Percentiles rank a stretch among this genome's conserved stretches.
Conservation (phyloP, 495 filamentous ascomycete genomes). For the Lophium mytilinum region DNA sequence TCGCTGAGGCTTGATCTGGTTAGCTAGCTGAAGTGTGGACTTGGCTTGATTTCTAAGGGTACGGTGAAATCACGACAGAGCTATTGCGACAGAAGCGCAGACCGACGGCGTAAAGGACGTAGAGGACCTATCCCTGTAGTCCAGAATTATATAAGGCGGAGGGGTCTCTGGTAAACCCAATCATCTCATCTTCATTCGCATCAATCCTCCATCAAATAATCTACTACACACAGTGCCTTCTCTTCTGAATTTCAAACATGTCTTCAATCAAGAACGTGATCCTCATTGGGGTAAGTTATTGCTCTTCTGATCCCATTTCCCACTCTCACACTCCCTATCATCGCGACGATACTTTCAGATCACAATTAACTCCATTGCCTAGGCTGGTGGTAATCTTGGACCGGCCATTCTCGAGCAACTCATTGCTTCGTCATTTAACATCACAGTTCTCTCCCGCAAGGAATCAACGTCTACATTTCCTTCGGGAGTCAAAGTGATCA, state of each 20-base stretch:
- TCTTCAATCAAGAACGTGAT: constrained; percentile 23
- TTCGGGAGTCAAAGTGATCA: constrained; percentile 37
- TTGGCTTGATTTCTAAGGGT: too few relatives aligned
- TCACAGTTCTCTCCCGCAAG: constrained; percentile 43
- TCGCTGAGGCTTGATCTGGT: too few relatives aligned
- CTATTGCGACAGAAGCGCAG: too few relatives aligned
- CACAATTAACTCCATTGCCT: not conserved
- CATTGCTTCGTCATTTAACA: constrained; percentile 46
- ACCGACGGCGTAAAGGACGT: too few relatives aligned
- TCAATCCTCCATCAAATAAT: too few relatives aligned
- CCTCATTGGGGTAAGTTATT: constrained; percentile 19
- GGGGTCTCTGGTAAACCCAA: too few relatives aligned
- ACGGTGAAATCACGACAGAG: too few relatives aligned
- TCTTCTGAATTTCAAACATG: not conserved
- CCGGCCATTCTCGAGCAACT: constrained; percentile 34
- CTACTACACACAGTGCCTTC: too few relatives aligned
- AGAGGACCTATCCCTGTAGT: too few relatives aligned
- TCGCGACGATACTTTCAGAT: not conserved
- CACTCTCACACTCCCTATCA: not conserved
- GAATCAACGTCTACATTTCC: constrained; percentile 37
- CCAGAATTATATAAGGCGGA: too few relatives aligned
- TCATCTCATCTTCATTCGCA: too few relatives aligned
- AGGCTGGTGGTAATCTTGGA: constrained; percentile 38
- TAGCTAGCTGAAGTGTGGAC: too few relatives aligned
- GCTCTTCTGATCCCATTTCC: not conserved